phyloP scores from a whole-genome alignment of 2,329 filamentous ascomycete genomes.

The Calonectria pseudoreteaudii region DNA sequence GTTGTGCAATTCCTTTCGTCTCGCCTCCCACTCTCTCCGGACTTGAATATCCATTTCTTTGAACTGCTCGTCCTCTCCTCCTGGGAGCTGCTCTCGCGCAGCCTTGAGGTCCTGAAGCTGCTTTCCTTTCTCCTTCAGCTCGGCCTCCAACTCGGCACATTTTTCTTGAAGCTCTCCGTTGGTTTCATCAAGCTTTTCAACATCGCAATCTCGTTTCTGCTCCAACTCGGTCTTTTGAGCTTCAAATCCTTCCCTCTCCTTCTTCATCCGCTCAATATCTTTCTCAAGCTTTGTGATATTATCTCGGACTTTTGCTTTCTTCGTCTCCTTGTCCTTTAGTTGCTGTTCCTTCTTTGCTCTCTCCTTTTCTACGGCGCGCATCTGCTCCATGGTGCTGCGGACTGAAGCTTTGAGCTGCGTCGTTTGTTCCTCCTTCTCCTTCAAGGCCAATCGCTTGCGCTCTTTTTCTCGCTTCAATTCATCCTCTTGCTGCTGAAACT shows the following conservation, averaged over 20 bases:
- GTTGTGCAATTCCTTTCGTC: conserved; percentile 65
- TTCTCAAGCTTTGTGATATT: conserved; percentile 77
- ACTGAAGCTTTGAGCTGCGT: conserved; percentile 86
- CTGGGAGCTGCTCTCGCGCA: conserved; percentile 72
- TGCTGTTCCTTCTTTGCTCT: conserved; percentile 81
- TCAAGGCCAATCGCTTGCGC: conserved; percentile 79
- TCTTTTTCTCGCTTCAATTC: conserved; percentile 83
- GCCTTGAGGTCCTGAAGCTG: conserved; percentile 81
- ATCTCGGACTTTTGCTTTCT: conserved; percentile 76
- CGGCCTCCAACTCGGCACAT: conserved; percentile 74
- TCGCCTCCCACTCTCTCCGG: conserved; percentile 67
- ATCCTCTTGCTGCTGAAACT: conserved; percentile 73
- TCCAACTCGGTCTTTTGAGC: conserved; percentile 64
- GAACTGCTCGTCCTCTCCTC: conserved; percentile 70
- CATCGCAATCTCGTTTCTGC: conserved; percentile 63
- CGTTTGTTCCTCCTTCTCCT: conserved; percentile 92
- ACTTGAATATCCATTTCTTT: conserved; percentile 63
- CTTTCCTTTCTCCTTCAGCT: conserved; percentile 74
- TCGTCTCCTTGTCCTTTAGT: conserved; percentile 75
- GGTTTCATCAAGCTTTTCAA: conserved; percentile 64
- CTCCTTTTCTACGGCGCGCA: conserved; percentile 82
- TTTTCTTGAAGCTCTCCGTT: conserved; percentile 74
- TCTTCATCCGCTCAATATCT: conserved; percentile 70
- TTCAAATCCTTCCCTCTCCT: conserved; percentile 65
- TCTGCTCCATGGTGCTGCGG: conserved; percentile 82